Percentiles rank a stretch among this genome's conserved stretches.
Conservation (phyloP, 2,329 filamentous ascomycete species). For the Tolypocladium inflatum region DNA sequence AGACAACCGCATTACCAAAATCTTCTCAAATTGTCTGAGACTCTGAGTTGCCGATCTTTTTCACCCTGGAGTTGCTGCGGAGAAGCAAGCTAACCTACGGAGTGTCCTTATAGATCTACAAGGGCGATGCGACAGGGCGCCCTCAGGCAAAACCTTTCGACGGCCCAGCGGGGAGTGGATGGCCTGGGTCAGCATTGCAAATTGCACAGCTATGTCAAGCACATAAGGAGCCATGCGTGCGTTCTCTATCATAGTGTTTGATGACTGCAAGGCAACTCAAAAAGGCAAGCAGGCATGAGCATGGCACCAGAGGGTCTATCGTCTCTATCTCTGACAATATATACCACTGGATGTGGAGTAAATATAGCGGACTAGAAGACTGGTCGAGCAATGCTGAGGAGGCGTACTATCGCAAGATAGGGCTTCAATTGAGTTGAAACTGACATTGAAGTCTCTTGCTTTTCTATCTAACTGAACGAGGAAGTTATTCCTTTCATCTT, state of each 20-base stretch:
- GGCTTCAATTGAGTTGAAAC: no score
- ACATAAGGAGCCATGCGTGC: not conserved
- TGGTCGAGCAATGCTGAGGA: not conserved
- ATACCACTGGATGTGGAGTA: not conserved
- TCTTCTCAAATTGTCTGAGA: constrained; percentile 58
- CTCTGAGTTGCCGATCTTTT: not conserved
- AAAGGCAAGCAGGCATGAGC: not conserved
- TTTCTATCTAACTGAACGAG: no score
- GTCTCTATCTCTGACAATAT: not conserved
- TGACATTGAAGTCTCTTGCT: no score
- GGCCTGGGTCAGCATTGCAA: not conserved
- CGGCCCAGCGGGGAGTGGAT: not conserved
- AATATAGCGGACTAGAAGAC: no score
- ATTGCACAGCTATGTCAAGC: not conserved
- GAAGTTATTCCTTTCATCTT: no score
- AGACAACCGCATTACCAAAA: constrained; percentile 52
- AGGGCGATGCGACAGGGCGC: not conserved
- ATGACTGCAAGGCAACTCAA: not conserved
- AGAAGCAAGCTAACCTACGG: not conserved
- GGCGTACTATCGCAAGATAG: no score
- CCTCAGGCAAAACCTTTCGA: not conserved
- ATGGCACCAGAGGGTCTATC: not conserved
- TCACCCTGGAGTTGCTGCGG: not conserved
- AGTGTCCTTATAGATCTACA: not conserved
- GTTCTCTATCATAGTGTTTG: not conserved